Base-by-base conservation (phyloP, 148 eudicot genomes). In the Fagopyrum tataricum region DNA sequence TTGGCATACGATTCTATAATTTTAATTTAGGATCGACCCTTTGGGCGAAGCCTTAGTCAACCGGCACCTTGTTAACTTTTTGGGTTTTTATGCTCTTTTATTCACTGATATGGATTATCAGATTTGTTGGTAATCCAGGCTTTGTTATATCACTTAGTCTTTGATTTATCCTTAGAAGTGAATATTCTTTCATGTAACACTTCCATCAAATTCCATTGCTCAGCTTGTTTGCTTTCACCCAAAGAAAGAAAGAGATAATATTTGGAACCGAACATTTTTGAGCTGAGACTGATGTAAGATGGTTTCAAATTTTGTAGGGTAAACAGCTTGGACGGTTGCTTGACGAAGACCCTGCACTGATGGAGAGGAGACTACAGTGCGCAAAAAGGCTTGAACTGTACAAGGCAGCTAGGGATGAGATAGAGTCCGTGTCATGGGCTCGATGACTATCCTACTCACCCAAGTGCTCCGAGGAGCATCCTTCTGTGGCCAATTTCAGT, bases 291-390 rank as follows among this genome's bases (percentile, higher is more conserved):
- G 62, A 20, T 56, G 62, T 31, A 56, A 56, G 62, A 56, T 70
- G 49, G 52, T 71, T 46, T 13, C 0, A 70, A 70, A 21, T 42
- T 20, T 51, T 48, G 46, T 84, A 95, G 98, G 96, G 84, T 12
- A 88, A 90, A 62, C 89, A 89, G 72, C 93, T 94, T 8, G 93
- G 79, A 1, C 83, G 80, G 61, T 74, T 94, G 83, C 82, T 94
- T 20, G 96, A 94, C 79, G 98, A 94, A 85, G 97, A 94, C 82
- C 98, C 98, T 37, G 73, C 86, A 44, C 55, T 94, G 81, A 94
- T 90, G 97, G 93, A 90, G 86, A 87, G 79, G 84, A 85, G 98
- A 77, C 83, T 37, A 49, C 85, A 91, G 76, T 81, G 79, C 52
- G 91, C 91, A 0, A 88, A 91, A 76, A 87, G 97, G 82, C 97